Percentiles rank a stretch among this genome's conserved stretches.
These are phyloP conservation scores for Ceratobasidium sp. DNA, from an alignment of 1,284 basidiomycete species.

Conservation along the genomic window DNA sequence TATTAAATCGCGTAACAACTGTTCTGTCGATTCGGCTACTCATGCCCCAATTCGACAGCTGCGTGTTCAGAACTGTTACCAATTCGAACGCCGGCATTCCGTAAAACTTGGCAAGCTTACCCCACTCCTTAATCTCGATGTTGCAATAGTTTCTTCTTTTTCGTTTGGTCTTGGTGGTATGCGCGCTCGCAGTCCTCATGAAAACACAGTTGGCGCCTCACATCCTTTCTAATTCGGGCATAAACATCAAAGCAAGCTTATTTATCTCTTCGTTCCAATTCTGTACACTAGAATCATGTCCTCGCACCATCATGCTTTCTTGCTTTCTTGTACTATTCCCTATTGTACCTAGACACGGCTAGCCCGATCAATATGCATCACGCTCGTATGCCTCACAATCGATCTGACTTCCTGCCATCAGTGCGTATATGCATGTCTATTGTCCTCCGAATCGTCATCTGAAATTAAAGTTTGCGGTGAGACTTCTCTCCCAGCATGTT, in stretches of 20 bases:
- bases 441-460: constrained; percentile 9
- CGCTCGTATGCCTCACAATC: constrained; percentile 11
- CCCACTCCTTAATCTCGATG: constrained; percentile 26
- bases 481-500: constrained; percentile 11
- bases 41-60: constrained; percentile 7
- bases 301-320: constrained; percentile 23
- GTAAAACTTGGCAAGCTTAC: constrained; percentile 33
- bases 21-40: constrained; percentile 6
- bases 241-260: neutral
- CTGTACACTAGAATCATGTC: constrained; percentile 14
- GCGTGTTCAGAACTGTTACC: constrained; percentile 32
- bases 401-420: constrained; percentile 19
- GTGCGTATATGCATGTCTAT: constrained; percentile 10
- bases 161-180: constrained; percentile 30
- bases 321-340: constrained; percentile 3
- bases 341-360: constrained; percentile 36
- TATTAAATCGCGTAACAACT: constrained; percentile 30
- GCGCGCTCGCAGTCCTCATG: constrained; percentile 32
- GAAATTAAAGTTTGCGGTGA: constrained; percentile 2
- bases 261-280: constrained; percentile 27
- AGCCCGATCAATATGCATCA: constrained; percentile 31
- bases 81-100: constrained; percentile 35
- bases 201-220: constrained; percentile 23
- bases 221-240: neutral
- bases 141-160: constrained; percentile 24